These are phyloP conservation scores for Apiospora koreana DNA, from an alignment of 2,329 filamentous ascomycete species.

Conservation along the genomic window DNA sequence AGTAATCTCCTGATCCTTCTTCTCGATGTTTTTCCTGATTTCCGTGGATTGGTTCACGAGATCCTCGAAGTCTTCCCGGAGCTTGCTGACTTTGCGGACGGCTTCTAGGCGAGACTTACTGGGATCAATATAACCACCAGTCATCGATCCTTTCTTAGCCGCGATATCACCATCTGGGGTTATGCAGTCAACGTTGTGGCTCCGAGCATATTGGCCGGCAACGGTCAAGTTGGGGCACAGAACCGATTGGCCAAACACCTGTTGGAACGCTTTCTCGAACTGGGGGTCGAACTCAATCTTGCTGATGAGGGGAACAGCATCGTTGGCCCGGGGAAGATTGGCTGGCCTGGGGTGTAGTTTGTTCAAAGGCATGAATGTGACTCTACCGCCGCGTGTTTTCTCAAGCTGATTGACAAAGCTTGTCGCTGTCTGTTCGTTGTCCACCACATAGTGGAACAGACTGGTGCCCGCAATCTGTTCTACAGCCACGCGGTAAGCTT, in stretches of 20 bases:
- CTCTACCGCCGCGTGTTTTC: slow-evolving; percentile 76
- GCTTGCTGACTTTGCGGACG: slow-evolving; percentile 72
- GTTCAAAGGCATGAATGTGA: slow-evolving; percentile 94
- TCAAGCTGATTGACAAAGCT: slow-evolving; percentile 78
- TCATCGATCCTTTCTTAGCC: slow-evolving; percentile 93
- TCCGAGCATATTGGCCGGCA: slow-evolving; percentile 87
- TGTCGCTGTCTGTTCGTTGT: slow-evolving; percentile 85
- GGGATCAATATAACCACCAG: slow-evolving; percentile 89
- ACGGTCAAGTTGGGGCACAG: slow-evolving; percentile 89
- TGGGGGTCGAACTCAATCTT: slow-evolving; percentile 77
- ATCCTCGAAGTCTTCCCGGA: slow-evolving; percentile 72
- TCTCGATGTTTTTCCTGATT: slow-evolving; percentile 70
- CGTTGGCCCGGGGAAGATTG: slow-evolving; percentile 81
- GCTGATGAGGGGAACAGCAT: slow-evolving; percentile 83
- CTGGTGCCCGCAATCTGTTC: slow-evolving; percentile 92
- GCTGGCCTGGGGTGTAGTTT: slow-evolving; percentile 70
- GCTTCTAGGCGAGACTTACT: slow-evolving; percentile 85
- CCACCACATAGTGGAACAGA: slow-evolving; percentile 94
- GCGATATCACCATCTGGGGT: slow-evolving; percentile 93
- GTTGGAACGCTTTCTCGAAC: slow-evolving; percentile 85
- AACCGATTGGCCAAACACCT: slow-evolving; percentile 94
- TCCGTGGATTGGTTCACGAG: slow-evolving; percentile 64
- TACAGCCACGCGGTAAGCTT: slow-evolving; percentile 83
- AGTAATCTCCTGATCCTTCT: slow-evolving; percentile 87
- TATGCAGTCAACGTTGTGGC: slow-evolving; percentile 88